A percentile compares a stretch with the other conserved stretches of the same genome.
These are phyloP conservation scores for Leptomonas pyrrhocoris DNA, from an alignment of 208 protist species.

Conservation along the genomic window DNA sequence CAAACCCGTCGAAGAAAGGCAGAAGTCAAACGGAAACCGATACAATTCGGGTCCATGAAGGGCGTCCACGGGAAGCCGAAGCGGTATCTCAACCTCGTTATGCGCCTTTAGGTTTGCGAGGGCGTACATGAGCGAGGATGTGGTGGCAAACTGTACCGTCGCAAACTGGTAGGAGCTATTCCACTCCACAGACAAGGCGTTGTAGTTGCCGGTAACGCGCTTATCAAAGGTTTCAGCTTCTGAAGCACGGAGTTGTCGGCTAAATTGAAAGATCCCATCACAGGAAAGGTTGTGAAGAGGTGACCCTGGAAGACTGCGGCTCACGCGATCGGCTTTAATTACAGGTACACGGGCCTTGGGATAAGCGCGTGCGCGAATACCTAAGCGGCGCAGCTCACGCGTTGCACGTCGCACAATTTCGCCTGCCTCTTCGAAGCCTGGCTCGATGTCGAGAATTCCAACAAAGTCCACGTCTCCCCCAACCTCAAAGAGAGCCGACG, in stretches of 20 bases:
- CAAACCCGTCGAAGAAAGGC: slow-evolving; percentile 82
- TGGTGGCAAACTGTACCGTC: slow-evolving; percentile 73
- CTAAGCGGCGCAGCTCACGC: slow-evolving; percentile 74
- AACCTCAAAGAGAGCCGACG: slow-evolving; percentile 77
- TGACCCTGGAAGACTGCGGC: slow-evolving; percentile 74
- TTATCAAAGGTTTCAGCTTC: slow-evolving; percentile 59
- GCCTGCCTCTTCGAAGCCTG: slow-evolving; percentile 73
- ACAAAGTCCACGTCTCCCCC: slow-evolving; percentile 91
- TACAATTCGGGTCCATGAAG: slow-evolving; percentile 84
- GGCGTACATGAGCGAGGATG: slow-evolving; percentile 65
- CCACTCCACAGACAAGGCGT: slow-evolving; percentile 73
- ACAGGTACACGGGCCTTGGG: slow-evolving; percentile 87
- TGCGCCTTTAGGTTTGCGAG: slow-evolving; percentile 73
- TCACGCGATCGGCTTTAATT: slow-evolving; percentile 82
- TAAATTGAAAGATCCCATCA: slow-evolving; percentile 87
- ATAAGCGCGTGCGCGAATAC: slow-evolving; percentile 63
- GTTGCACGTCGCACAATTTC: slow-evolving; percentile 73
- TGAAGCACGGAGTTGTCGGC: slow-evolving; percentile 45
- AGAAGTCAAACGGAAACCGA: slow-evolving; percentile 90
- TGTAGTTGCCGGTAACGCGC: slow-evolving; percentile 60
- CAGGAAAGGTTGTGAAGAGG: slow-evolving; percentile 71
- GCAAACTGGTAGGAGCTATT: slow-evolving; percentile 77
- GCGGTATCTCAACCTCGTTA: slow-evolving; percentile 75
- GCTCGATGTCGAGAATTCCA: slow-evolving; percentile 84
- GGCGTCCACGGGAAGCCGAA: slow-evolving; percentile 81